These are phyloP conservation scores for Trichoderma asperelloides DNA, from an alignment of 495 filamentous ascomycete genomes.

Conservation along the genomic window DNA sequence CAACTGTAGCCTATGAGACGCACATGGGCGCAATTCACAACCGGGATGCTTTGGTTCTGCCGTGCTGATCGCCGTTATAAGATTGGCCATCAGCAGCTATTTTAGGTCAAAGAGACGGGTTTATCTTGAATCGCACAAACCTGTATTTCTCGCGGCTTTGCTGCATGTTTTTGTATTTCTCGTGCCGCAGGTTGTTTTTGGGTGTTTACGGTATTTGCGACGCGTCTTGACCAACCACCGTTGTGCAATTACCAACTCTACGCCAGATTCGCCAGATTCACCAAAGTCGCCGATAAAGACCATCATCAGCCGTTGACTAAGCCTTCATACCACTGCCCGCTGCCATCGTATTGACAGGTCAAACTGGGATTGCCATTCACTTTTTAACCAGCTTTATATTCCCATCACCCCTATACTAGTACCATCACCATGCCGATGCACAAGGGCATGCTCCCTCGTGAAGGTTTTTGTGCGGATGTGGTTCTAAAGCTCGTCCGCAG, in stretches of 20 bases:
- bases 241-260: too few relatives aligned
- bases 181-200: background rate
- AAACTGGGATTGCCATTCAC: too few relatives aligned
- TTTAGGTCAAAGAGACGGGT: background rate
- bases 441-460: conserved; percentile 38
- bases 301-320: too few relatives aligned
- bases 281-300: too few relatives aligned
- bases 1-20: conserved; percentile 1
- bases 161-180: background rate
- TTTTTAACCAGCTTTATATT: too few relatives aligned
- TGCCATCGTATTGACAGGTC: too few relatives aligned
- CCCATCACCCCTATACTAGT: too few relatives aligned
- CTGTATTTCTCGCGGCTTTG: background rate
- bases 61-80: background rate
- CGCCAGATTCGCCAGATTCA: too few relatives aligned
- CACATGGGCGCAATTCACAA: background rate
- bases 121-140: background rate
- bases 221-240: background rate
- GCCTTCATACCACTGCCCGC: too few relatives aligned
- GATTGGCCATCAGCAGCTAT: background rate
- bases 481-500: conserved; percentile 42
- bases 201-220: background rate
- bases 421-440: conserved; percentile 35
- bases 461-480: conserved; percentile 56
- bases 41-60: background rate